Evolutionary conservation across 495 filamentous ascomycete species (phyloP).

Genomic region (Xylaria castorea): DNA sequence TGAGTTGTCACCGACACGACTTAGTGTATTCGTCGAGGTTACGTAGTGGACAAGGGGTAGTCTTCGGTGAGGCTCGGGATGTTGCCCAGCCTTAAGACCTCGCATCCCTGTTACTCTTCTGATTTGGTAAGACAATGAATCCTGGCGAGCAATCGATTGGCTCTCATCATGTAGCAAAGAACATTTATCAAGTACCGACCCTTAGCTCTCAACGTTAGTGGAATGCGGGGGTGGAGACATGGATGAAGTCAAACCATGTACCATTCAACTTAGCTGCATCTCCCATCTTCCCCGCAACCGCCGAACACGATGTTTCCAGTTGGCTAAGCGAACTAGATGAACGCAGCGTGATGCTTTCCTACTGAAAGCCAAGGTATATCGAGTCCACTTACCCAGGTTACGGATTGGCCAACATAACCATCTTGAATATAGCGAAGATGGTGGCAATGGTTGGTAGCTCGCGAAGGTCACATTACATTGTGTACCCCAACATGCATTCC

Average conservation of each 20-base stretch:
- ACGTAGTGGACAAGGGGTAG: slow-evolving; percentile 2
- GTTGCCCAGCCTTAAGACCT: slow-evolving; percentile 37
- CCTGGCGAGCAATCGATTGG: slow-evolving; percentile 24
- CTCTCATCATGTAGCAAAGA: slow-evolving; percentile 13
- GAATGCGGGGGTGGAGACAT: slow-evolving; percentile 28
- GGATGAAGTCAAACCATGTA: slow-evolving; percentile 6
- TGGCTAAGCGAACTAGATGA: background rate
- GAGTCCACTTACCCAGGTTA: background rate
- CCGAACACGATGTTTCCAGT: background rate
- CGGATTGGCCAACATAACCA: background rate
- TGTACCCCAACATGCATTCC: slow-evolving; percentile 1
- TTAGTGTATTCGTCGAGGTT: slow-evolving; percentile 1
- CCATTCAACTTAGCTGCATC: background rate
- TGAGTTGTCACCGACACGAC: background rate
- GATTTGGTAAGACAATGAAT: slow-evolving; percentile 21
- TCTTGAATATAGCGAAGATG: background rate
- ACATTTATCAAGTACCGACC: slow-evolving; percentile 5
- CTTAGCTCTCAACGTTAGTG: slow-evolving; percentile 22
- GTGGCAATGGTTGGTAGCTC: background rate
- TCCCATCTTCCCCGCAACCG: slow-evolving; percentile 19
- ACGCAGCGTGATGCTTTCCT: background rate
- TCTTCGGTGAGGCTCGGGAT: slow-evolving; percentile 44
- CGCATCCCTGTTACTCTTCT: slow-evolving; percentile 32
- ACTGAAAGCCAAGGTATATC: background rate
- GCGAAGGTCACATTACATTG: slow-evolving; percentile 14